These are phyloP conservation scores for Globisporangium spiculum DNA, from an alignment of 352 stramenopile genomes.

Conservation along the genomic window DNA sequence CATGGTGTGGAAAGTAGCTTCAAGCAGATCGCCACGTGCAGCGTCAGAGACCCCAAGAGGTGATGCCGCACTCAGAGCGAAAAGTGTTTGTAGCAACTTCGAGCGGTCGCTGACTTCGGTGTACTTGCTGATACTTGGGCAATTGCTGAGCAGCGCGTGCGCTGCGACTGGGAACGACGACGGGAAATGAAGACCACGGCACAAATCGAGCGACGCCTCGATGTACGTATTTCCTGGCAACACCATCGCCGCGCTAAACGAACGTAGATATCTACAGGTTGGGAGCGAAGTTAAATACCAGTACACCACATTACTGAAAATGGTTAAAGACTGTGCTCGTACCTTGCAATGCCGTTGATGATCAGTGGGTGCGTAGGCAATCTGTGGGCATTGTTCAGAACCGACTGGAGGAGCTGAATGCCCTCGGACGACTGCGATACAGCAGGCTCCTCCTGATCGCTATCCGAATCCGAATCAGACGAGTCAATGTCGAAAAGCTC, in stretches of 20 bases:
- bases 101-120: constrained; percentile 49
- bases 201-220: constrained; percentile 38
- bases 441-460: constrained; percentile 24
- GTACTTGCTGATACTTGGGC: constrained; percentile 64
- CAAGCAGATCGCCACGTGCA: constrained; percentile 30
- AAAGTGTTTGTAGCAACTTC: constrained; percentile 34
- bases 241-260: constrained; percentile 48
- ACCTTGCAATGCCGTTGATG: constrained; percentile 56
- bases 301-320: not conserved
- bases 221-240: constrained; percentile 51
- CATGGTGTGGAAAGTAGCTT: constrained; percentile 59
- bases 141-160: constrained; percentile 50
- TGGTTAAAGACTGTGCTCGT: not conserved
- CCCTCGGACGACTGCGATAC: constrained; percentile 32
- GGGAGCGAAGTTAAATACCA: not conserved
- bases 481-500: constrained; percentile 83
- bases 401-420: constrained; percentile 49
- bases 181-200: constrained; percentile 42
- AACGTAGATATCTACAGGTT: constrained; percentile 54
- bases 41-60: constrained; percentile 16
- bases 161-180: constrained; percentile 41
- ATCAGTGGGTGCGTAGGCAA: constrained; percentile 62
- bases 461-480: constrained; percentile 61
- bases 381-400: constrained; percentile 37
- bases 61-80: constrained; percentile 11